These are phyloP conservation scores for Phytopythium kandeliae DNA, from an alignment of 352 stramenopile genomes.

Conservation along the genomic window DNA sequence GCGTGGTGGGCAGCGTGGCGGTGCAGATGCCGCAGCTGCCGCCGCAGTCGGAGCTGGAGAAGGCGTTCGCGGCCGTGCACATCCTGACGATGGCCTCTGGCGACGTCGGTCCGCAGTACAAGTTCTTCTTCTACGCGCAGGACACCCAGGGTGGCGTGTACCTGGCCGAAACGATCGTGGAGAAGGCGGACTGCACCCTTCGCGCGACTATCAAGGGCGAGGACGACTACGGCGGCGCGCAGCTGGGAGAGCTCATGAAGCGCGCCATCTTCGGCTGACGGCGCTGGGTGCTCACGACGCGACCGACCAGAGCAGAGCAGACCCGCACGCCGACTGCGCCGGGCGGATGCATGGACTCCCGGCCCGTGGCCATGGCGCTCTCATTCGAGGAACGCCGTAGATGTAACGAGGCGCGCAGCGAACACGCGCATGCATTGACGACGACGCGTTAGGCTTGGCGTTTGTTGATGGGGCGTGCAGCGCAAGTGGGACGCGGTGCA, in stretches of 20 bases:
- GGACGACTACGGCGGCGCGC: slow-evolving; percentile 43
- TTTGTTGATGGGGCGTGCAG: background rate
- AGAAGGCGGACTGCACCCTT: slow-evolving; percentile 59
- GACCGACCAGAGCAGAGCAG: background rate
- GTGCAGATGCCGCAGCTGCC: slow-evolving; percentile 56
- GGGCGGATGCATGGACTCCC: background rate
- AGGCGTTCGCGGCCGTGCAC: slow-evolving; percentile 40
- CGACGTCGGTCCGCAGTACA: slow-evolving; percentile 75
- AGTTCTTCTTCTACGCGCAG: slow-evolving; percentile 86
- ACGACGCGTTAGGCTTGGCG: background rate
- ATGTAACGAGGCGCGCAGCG: background rate
- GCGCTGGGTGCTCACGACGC: background rate
- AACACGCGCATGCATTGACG: slow-evolving; percentile 1
- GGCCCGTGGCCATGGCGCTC: background rate
- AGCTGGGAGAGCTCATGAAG: slow-evolving; percentile 63
- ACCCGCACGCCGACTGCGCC: too few relatives aligned
- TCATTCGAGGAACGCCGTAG: background rate
- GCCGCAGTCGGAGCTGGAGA: slow-evolving; percentile 58
- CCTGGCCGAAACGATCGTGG: slow-evolving; percentile 65
- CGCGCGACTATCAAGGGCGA: slow-evolving; percentile 73
- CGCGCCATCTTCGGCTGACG: slow-evolving; percentile 50
- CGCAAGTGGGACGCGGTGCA: background rate
- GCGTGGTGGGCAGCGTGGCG: slow-evolving; percentile 54
- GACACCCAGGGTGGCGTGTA: slow-evolving; percentile 55
- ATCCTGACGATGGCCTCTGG: slow-evolving; percentile 81